Base-by-base conservation (phyloP, 495 filamentous ascomycete species). In the Xylaria venustula region DNA sequence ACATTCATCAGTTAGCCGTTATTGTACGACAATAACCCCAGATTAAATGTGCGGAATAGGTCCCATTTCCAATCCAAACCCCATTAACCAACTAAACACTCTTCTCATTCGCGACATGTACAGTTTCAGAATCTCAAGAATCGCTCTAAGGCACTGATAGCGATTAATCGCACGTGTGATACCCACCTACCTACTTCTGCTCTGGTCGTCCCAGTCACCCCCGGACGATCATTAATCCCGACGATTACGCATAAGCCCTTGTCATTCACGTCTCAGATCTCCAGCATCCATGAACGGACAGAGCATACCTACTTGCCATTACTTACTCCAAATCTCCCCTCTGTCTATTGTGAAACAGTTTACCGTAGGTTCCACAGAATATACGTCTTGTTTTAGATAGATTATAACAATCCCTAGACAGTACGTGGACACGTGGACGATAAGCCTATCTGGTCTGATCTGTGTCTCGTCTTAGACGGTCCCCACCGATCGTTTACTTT, bases 101-200 rank as follows among this genome's bases (percentile, higher is more conserved):
- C n/a, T 40, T 42, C n/a, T n/a, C 46, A 12, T 32, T 28, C 34
- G 36, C 17, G 36, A 59, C 56, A 20, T 14, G 22, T 51, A 8
- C 15, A 15, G 56, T 59, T 59, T 59, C 46, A 51, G 25, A 28
- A 32, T 41, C 22, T 26, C 45, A 44, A 40, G 7, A 40, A 45
- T 45, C 40, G 34, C 22, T 36, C 7, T 36, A 42, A 25, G 50
- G 50, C 22, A 47, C 12, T 25, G 17, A 12, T 25, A 7, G 25
- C 53, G 7, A n/a, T 23, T 32, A 57, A 23, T 34, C 54, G 30
- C 30, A 34, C 30, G 9, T 23, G 20, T 6, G 22, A 2, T 37
- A 11, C 28, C 2, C 23, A n/a, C n/a, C n/a, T n/a, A n/a, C n/a
- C n/a, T n/a, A n/a, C n/a, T n/a, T n/a, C n/a, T n/a, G n/a, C n/a